phyloP scores from a whole-genome alignment of 257 asterid genomes.

The Forsythia viridissima region DNA sequence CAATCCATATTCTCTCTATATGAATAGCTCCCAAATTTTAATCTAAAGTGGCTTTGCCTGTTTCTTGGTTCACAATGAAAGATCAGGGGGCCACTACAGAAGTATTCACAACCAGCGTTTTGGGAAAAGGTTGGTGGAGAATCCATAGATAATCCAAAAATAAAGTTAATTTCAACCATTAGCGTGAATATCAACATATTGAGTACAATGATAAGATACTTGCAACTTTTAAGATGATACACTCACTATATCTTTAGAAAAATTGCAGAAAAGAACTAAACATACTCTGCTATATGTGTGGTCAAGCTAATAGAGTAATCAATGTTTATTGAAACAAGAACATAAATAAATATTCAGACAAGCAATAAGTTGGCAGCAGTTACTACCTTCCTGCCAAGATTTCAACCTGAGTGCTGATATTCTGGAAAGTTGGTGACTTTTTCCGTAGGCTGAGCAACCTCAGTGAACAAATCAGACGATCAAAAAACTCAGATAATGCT shows the following conservation, averaged over 20 bases:
- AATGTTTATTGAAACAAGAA: not conserved
- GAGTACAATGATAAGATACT: not conserved
- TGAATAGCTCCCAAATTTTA: not conserved
- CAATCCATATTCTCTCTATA: not conserved
- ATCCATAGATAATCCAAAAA: not conserved
- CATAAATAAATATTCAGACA: not conserved
- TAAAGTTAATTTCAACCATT: not conserved
- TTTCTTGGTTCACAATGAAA: not conserved
- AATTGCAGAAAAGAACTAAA: not conserved
- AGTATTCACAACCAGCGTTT: not conserved
- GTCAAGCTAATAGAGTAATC: not conserved
- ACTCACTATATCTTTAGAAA: not conserved
- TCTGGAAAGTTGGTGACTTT: slow-evolving; percentile 51
- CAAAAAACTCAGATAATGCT: slow-evolving; percentile 50
- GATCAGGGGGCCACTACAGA: not conserved
- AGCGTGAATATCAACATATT: not conserved
- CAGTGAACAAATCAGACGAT: slow-evolving; percentile 61
- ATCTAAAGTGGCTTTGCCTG: not conserved
- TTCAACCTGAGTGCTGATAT: slow-evolving; percentile 62
- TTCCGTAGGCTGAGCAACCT: slow-evolving; percentile 65
- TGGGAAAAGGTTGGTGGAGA: not conserved
- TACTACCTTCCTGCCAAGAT: slow-evolving; percentile 67
- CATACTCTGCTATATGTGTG: not conserved
- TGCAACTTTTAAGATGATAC: not conserved
- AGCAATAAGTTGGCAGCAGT: not conserved